phyloP scores from a whole-genome alignment of 2,329 filamentous ascomycete species.

The Colletotrichum gloeosporioides region DNA sequence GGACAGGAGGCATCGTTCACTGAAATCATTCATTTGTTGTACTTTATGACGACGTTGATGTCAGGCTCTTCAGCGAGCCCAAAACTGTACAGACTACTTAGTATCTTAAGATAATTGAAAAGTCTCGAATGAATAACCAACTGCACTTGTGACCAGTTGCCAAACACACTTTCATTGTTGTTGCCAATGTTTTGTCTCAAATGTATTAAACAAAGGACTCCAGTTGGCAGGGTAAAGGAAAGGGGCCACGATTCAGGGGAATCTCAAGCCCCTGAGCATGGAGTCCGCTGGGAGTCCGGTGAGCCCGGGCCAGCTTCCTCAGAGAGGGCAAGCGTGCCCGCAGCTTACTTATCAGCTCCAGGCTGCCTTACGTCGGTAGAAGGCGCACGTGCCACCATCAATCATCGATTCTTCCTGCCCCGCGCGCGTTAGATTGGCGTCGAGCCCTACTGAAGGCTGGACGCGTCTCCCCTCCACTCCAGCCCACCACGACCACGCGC shows the following conservation, averaged over 20 bases:
- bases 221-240: not conserved
- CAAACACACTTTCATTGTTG: not conserved
- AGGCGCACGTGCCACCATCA: slow-evolving; percentile 6
- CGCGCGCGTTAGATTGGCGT: slow-evolving; percentile 35
- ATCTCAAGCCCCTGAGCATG: not conserved
- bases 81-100: not conserved
- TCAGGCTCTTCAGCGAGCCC: not conserved
- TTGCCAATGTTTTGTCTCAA: not conserved
- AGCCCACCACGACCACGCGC: slow-evolving; percentile 27
- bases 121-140: not conserved
- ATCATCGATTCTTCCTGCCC: not conserved
- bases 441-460: slow-evolving; percentile 22
- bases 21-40: not conserved
- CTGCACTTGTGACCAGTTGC: not conserved
- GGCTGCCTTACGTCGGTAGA: not conserved
- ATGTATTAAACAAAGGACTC: not conserved
- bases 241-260: slow-evolving; percentile 12
- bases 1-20: not conserved
- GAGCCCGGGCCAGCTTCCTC: slow-evolving; percentile 17
- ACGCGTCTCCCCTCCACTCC: slow-evolving; percentile 32
- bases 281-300: not conserved
- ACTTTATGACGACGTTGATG: slow-evolving; percentile 11
- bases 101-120: not conserved
- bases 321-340: not conserved
- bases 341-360: not conserved